Percentiles rank a stretch among this genome's conserved stretches.
Evolutionary conservation across 768 basidiomycete genomes (phyloP).

Genomic region (Leucosporidium scottii): DNA sequence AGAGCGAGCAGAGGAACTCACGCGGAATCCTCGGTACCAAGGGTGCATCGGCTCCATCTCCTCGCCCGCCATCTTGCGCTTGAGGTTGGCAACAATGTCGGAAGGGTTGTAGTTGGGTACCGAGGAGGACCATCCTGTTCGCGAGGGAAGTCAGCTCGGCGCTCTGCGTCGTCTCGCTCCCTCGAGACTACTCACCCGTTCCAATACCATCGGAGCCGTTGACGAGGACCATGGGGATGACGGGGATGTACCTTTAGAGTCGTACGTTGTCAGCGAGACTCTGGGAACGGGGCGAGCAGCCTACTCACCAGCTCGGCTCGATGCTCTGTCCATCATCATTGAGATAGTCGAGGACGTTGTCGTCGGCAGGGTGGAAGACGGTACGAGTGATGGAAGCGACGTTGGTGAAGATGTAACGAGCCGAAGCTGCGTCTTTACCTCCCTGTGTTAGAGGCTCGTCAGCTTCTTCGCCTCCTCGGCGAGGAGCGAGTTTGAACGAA

Average conservation of each 20-base stretch:
- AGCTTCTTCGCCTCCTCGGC: constrained; percentile 41
- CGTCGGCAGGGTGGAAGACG: constrained; percentile 76
- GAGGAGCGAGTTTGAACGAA: constrained; percentile 5
- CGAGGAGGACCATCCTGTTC: constrained; percentile 82
- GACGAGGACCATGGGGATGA: constrained; percentile 77
- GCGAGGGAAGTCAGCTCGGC: constrained; percentile 11
- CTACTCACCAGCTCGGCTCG: constrained; percentile 73
- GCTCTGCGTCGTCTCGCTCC: neutral
- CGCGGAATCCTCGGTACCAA: constrained; percentile 89
- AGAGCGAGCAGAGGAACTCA: constrained; percentile 28
- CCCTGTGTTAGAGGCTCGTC: constrained; percentile 47
- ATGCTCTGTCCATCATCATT: constrained; percentile 78
- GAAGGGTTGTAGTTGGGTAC: constrained; percentile 86
- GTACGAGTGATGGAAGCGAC: constrained; percentile 64
- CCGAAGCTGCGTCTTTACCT: constrained; percentile 92
- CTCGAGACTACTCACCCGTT: constrained; percentile 55
- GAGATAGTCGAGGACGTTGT: constrained; percentile 71
- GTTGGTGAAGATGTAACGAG: constrained; percentile 91
- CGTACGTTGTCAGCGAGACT: too few species aligned
- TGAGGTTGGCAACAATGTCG: constrained; percentile 82
- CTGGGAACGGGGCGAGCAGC: too few species aligned
- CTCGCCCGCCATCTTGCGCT: constrained; percentile 76
- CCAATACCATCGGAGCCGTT: constrained; percentile 98
- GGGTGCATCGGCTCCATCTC: constrained; percentile 79
- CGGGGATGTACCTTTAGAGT: constrained; percentile 67